Base-by-base conservation (phyloP, 2,329 filamentous ascomycete species). In the Didymella pomorum region DNA sequence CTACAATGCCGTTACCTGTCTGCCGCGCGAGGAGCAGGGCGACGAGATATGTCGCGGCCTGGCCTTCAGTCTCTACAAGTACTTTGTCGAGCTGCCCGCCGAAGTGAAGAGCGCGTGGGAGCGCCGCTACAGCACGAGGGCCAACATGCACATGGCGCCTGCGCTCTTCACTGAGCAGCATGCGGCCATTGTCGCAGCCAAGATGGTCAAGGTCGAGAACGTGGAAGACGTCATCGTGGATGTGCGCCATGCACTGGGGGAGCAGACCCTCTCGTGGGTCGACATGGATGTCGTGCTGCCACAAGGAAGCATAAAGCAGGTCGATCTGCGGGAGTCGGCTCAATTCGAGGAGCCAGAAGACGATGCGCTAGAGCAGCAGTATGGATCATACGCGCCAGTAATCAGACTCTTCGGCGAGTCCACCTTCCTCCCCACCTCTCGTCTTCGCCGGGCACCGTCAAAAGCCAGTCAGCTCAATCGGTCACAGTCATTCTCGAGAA, bases 21-120 rank as follows among this genome's bases (percentile, higher is more conserved):
- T 99, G 42, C 93, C 95, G 41, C 89, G 93, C 73, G 94, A 97
- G 75, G 93, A 93, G 78, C 95, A 98, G 81, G 94, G 94, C 71
- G 94, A 98, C 76, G 94, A 98, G 78, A 84, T 96, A 64, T 96
- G 90, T 78, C 89, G 95, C 44, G 95, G 90, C 18, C 84, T 99
- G 55, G 95, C 94, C 46, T 96, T 98, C 77, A 93, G 92, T 56
- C 83, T 99, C 66, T 90, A 89, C 81, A 97, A 96, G 76, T 99
- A 97, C 82, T 98, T 97, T 74, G 85, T 86, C 61, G 94, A 98
- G 78, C 83, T 99, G 51, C 88, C 93, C 21, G 86, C 90, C 53
- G 82, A 85, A 35, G 89, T 93, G 72, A 96, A 92, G 81, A 83
- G 83, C 69, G 84, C 87, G 60, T 84, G 96, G 76, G 87, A 82